A percentile compares a stretch with the other conserved stretches of the same genome.
Conservation (phyloP, 495 filamentous ascomycete species). For the Daldinia decipiens region DNA sequence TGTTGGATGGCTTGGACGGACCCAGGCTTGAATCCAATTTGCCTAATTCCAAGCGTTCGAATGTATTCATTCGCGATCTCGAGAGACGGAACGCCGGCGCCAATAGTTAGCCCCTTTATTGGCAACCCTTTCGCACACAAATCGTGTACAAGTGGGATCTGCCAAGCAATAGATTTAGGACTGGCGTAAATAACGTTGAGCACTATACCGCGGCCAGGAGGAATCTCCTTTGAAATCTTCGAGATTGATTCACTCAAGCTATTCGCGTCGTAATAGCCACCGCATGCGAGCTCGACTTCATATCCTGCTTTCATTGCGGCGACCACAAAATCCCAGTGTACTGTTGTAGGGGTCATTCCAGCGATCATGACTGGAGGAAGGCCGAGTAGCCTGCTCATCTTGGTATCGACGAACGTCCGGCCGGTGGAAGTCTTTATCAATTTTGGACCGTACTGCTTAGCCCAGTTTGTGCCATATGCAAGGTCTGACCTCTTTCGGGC, state of each 20-base stretch:
- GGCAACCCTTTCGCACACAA: conserved; percentile 80
- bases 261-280: conserved; percentile 83
- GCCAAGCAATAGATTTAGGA: conserved; percentile 86
- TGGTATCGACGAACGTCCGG: conserved; percentile 84
- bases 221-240: conserved; percentile 80
- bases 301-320: conserved; percentile 96
- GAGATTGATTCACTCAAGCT: conserved; percentile 78
- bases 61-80: conserved; percentile 86
- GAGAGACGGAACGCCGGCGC: conserved; percentile 82
- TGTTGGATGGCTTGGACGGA: conserved; percentile 80
- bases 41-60: conserved; percentile 78
- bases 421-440: conserved; percentile 78
- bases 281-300: conserved; percentile 86
- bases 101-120: conserved; percentile 84
- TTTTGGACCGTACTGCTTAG: conserved; percentile 81
- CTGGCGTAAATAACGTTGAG: conserved; percentile 89
- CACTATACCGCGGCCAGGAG: conserved; percentile 84
- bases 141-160: conserved; percentile 80
- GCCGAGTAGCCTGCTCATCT: conserved; percentile 84
- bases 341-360: conserved; percentile 95
- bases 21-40: conserved; percentile 84
- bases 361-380: conserved; percentile 91
- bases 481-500: conserved; percentile 81
- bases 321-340: conserved; percentile 95
- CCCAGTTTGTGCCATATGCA: conserved; percentile 86